phyloP scores from a whole-genome alignment of 805 yeast genomes.

The Candida tallmaniae region DNA sequence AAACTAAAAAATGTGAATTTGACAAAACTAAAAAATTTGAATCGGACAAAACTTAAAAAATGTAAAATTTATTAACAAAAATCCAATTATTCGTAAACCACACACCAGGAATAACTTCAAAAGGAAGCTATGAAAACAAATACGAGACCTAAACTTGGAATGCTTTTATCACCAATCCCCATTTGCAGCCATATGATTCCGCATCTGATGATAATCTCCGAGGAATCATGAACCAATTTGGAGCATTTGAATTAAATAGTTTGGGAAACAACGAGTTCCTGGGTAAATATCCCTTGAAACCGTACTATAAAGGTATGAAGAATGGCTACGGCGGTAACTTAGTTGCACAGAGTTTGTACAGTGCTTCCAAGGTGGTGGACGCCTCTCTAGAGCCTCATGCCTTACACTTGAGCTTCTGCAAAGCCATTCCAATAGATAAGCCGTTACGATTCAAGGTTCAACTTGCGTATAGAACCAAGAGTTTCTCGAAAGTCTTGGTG shows the following conservation, averaged over 20 bases:
- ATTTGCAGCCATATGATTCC: too few species aligned
- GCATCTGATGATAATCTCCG: too few species aligned
- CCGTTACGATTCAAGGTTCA: not conserved
- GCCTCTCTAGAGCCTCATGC: not conserved
- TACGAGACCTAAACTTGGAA: too few species aligned
- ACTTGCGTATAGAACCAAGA: not conserved
- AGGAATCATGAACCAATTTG: not conserved
- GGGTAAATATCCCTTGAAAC: not conserved
- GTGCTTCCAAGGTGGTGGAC: not conserved
- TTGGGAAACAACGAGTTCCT: not conserved
- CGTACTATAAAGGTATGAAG: not conserved
- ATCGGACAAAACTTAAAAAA: too few species aligned
- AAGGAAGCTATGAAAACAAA: too few species aligned
- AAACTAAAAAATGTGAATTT: too few species aligned
- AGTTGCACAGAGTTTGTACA: not conserved
- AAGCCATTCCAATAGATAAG: not conserved
- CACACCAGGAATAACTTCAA: too few species aligned
- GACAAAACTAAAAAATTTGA: too few species aligned
- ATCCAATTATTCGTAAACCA: too few species aligned
- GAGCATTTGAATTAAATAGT: not conserved
- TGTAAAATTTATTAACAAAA: too few species aligned
- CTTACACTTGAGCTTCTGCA: not conserved
- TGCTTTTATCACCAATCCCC: too few species aligned
- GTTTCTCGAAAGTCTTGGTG: not conserved
- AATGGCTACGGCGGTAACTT: not conserved